Base-by-base conservation (phyloP, 2,329 filamentous ascomycete genomes). In the Immersiporthe knoxdaviesiana region DNA sequence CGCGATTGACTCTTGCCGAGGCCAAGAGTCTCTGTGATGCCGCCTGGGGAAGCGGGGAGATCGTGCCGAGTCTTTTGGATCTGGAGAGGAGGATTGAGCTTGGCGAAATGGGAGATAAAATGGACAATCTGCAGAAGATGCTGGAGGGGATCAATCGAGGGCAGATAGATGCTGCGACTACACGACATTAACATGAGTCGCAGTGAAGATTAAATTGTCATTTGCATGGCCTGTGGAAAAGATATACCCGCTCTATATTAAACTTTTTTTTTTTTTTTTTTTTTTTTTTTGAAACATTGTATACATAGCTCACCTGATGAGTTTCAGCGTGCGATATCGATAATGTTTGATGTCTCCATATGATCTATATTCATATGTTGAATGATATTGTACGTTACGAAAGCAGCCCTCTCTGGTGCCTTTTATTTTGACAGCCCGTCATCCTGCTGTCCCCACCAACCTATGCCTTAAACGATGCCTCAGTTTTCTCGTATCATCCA, bases 21-120 rank as follows among this genome's bases (percentile, higher is more conserved):
- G 79, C 80, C 68, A 81, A 79, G 73, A 67, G 56, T 2, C 65
- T 79, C n/a, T 77, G 80, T 52, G 78, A 82, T 47, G 71, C 75
- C 21, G 79, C 79, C 0, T 83, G 81, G 81, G 78, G 76, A 21
- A 66, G 66, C 12, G 44, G 39, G 21, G 72, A 75, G 8, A 68
- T 82, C 12, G 75, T 81, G 6, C 78, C 78, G 7, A 65, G 75
- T 0, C 27, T 78, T 10, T 66, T 75, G 1, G 68, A 75, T 59
- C 69, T 82, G 32, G 63, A 72, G 54, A 70, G 68, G 8, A 65
- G 74, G 3, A 73, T 80, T 21, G 71, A 73, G n/a, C 70, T 68
- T 2, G 56, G 75, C 64, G 30, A 68, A 70, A 61, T 70, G n/a
- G 35, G 66, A 21, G 69, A 70, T n/a, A 69, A 68, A 63, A 21